A percentile compares a stretch with the other conserved stretches of the same genome.
Evolutionary conservation across 805 yeast genomes (phyloP).

Genomic region (Suhomyces sp.): DNA sequence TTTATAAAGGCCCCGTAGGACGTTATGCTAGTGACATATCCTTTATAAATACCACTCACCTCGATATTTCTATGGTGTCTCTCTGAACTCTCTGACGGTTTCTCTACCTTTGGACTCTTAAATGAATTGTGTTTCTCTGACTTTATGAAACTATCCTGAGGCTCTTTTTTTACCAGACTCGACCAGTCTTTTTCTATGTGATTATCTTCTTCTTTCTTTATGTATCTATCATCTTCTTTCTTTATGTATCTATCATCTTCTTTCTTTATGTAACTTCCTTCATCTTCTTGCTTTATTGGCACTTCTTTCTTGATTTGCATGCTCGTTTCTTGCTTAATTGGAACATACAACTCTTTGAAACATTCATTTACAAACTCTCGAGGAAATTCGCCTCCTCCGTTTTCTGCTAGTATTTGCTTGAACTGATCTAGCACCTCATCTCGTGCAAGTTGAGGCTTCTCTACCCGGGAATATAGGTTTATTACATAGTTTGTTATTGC

Average conservation of each 20-base stretch:
- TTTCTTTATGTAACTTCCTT: not conserved
- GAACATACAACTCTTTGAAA: conserved; percentile 10
- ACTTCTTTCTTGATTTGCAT: conserved; percentile 1
- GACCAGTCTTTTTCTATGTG: not conserved
- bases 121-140: not conserved
- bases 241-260: not conserved
- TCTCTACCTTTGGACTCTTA: not conserved
- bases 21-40: conserved; percentile 57
- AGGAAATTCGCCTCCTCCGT: conserved; percentile 44
- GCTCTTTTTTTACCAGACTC: not conserved
- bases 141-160: not conserved
- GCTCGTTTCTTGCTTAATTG: not conserved
- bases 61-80: conserved; percentile 18
- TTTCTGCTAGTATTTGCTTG: conserved; percentile 21
- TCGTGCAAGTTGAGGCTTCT: not conserved
- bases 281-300: not conserved
- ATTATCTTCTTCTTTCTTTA: not conserved
- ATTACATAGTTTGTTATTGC: conserved; percentile 28
- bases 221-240: not conserved
- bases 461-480: conserved; percentile 19
- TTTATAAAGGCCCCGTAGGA: conserved; percentile 78
- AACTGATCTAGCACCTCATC: conserved; percentile 5
- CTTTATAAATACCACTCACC: conserved; percentile 53
- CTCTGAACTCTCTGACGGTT: not conserved
- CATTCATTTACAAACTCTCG: conserved; percentile 24